These are phyloP conservation scores for Musa beccarii DNA, from an alignment of 176 grass and related monocot species.

Conservation along the genomic window DNA sequence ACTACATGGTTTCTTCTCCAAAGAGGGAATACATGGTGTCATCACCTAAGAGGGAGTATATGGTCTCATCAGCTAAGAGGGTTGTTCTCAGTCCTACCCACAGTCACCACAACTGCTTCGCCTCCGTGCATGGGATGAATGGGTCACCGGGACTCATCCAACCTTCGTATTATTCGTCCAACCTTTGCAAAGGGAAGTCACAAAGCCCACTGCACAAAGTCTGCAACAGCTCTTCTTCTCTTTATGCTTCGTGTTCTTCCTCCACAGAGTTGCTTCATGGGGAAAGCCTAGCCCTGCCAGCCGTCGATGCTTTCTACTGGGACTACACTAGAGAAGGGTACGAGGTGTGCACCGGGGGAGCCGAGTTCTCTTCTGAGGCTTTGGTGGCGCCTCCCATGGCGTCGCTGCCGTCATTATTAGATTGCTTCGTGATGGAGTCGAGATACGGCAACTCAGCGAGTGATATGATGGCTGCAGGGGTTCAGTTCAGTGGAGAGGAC, in stretches of 20 bases:
- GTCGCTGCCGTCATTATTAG: conserved; percentile 42
- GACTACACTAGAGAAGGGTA: conserved; percentile 30
- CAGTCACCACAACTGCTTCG: not conserved
- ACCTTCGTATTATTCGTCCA: conserved; percentile 8
- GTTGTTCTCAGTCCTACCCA: not conserved
- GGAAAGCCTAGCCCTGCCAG: conserved; percentile 32
- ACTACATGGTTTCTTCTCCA: conserved; percentile 47
- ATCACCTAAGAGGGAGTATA: conserved; percentile 26
- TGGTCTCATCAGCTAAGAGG: not conserved
- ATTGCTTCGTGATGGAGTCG: conserved; percentile 55
- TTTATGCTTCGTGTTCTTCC: conserved; percentile 28
- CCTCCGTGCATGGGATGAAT: conserved; percentile 20
- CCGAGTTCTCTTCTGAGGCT: not conserved
- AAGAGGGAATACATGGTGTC: conserved; percentile 40
- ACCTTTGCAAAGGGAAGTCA: conserved; percentile 31
- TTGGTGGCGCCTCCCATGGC: not conserved
- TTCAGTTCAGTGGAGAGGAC: conserved; percentile 15
- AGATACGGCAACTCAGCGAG: not conserved
- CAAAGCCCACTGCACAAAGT: conserved; percentile 50
- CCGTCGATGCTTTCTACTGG: conserved; percentile 41
- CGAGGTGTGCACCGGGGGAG: not conserved
- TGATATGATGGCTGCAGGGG: not conserved
- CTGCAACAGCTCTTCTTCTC: conserved; percentile 34
- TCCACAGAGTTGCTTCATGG: conserved; percentile 14
- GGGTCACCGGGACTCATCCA: conserved; percentile 5